Percentiles rank a stretch among this genome's conserved stretches.
Conservation (phyloP, 352 stramenopile species). For the Phytophthora sp. region DNA sequence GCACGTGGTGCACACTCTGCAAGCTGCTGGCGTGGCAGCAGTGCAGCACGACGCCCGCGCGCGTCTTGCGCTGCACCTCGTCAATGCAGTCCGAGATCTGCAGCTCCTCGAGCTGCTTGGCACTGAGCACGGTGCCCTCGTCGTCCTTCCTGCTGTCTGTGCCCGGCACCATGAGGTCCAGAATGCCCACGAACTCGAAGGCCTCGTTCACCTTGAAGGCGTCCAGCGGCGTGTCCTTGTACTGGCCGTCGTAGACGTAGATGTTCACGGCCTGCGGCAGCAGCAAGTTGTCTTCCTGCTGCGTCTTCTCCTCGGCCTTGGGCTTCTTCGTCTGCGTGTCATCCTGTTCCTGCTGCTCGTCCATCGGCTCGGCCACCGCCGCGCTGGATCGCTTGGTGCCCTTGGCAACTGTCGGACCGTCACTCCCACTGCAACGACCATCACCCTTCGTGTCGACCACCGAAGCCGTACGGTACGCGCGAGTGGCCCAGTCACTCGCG, state of each 20-base stretch:
- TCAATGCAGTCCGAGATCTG: constrained; percentile 71
- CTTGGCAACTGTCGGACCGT: constrained; percentile 22
- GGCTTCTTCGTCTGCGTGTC: constrained; percentile 46
- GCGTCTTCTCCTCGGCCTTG: constrained; percentile 25
- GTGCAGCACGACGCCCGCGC: constrained; percentile 65
- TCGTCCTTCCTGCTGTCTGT: constrained; percentile 22
- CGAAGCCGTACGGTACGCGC: constrained; percentile 30
- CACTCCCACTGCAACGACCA: constrained; percentile 15
- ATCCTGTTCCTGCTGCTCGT: background rate
- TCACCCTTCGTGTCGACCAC: background rate
- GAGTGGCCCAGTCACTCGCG: constrained; percentile 55
- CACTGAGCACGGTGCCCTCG: constrained; percentile 7
- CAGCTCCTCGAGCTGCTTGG: constrained; percentile 56
- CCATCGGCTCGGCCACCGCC: constrained; percentile 12
- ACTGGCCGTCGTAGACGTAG: constrained; percentile 79
- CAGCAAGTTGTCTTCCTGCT: constrained; percentile 15
- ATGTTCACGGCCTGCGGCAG: constrained; percentile 55
- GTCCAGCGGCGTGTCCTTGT: constrained; percentile 47
- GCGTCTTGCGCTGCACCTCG: constrained; percentile 54
- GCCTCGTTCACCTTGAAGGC: constrained; percentile 84
- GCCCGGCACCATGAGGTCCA: constrained; percentile 66
- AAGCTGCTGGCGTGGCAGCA: constrained; percentile 56
- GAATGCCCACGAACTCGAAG: constrained; percentile 81
- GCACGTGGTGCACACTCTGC: constrained; percentile 51
- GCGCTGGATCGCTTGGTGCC: constrained; percentile 57